Evolutionary conservation across 2,329 filamentous ascomycete genomes (phyloP), one percentile per base, ranked within the genome.

Genomic region (Dactylellina parvicollis): DNA sequence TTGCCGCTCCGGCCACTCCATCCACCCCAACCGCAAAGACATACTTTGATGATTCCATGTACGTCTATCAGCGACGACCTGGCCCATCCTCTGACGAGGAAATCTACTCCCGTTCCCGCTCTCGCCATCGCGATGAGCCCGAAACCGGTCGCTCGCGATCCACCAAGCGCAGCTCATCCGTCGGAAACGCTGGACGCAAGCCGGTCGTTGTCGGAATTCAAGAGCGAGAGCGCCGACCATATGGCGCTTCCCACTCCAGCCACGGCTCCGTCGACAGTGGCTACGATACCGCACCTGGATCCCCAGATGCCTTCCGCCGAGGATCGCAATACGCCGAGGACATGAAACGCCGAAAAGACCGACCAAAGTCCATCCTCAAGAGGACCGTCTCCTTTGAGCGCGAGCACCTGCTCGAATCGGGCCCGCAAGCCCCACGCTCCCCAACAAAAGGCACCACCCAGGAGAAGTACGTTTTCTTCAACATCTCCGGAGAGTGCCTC

Each of bases 341-440:
- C 56, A 74, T 74, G 62, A 69, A 69, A 52, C 70, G 70, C 10
- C 61, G 70, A 40, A 67, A 74, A 22, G 70, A 74, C 10, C 62
- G 57, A 42, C 70, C 70, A 62, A 67, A 69, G 55, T 74, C 70
- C 38, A 69, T 69, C 47, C 70, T 74, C 42, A 74, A 74, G 62
- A 74, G 62, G 24, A 16, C 61, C 22, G 36, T 64, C n/a, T 74
- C 70, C 56, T 69, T 69, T 20, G 70, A 74, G 38, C 62, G 64
- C 8, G 62, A 67, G 28, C 70, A 74, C 40, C 70, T 69, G n/a
- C 69, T 73, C 24, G 69, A 73, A 40, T 60, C 42, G 46, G 69
- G 66, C 14, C 60, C 69, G 22, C 46, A 73, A 44, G 52, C 60
- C 54, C 69, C 69, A 54, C 69, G 60, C 44, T 73, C 69, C 59